Evolutionary conservation across 176 grass and related monocot species (phyloP), one percentile per base, ranked within the genome.

Genomic region (Musa itinerans): DNA sequence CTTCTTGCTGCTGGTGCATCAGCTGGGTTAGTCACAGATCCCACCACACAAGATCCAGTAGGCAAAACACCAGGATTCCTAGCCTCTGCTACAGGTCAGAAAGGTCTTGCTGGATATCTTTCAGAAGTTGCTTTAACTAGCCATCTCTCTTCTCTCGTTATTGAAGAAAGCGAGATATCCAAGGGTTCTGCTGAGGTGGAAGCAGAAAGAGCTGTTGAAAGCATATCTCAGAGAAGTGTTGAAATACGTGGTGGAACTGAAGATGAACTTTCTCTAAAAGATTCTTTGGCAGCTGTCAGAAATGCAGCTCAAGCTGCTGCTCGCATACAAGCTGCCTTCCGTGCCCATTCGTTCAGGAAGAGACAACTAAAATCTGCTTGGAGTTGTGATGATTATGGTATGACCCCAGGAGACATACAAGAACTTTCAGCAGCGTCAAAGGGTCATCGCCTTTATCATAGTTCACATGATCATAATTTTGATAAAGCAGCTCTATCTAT

Each of bases 201-300:
- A 78, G 93, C 87, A 17, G 79, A 87, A 52, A 82, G 69, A 71
- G 83, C 87, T 63, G 87, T 91, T 67, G 89, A 89, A 69, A 87
- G 85, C 83, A 86, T 94, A 81, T 81, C 86, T 22, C 84, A 84
- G 68, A 87, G 81, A 76, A 98, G 59, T 69, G 77, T 78, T 10
- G 81, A 88, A 72, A 79, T 78, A 43, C 69, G 68, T 71, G 84
- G 88, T 66, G 76, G 80, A 58, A 88, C 83, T 25, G 96, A 99
- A 83, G 91, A 99, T 64, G 96, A 99, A 27, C 85, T 89, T 81
- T 89, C 96, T 48, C 68, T 99, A 62, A 94, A 91, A 77, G 91
- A 99, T 66, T 99, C 91, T 82, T 80, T 99, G 74, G 90, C 90
- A 74, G 96, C 96, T n/a, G 96, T 99, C 19, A 99, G 96, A 86